Percentiles rank a stretch among this genome's conserved stretches.
These are phyloP conservation scores for Citrus medica DNA, from an alignment of 345 rosid genomes.

Conservation along the genomic window DNA sequence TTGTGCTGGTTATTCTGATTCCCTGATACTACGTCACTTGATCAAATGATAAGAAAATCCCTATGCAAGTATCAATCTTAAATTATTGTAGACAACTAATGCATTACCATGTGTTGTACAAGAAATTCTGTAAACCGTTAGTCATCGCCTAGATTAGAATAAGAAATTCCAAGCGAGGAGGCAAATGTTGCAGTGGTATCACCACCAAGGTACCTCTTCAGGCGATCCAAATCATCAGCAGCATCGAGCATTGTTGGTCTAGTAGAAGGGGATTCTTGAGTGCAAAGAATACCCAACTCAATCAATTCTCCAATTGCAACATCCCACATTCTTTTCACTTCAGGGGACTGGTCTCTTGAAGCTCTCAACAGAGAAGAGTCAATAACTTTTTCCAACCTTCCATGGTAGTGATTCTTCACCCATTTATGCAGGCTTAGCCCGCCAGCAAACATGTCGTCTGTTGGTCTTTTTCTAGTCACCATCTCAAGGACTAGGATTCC, in stretches of 20 bases:
- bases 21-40: background rate
- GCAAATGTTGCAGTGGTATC: slow-evolving; percentile 46
- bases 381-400: slow-evolving; percentile 35
- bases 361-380: slow-evolving; percentile 45
- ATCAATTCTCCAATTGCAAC: slow-evolving; percentile 39
- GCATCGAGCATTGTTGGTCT: slow-evolving; percentile 63
- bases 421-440: slow-evolving; percentile 47
- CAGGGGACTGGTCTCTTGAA: slow-evolving; percentile 34
- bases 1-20: background rate
- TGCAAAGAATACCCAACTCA: slow-evolving; percentile 58
- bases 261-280: slow-evolving; percentile 47
- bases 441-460: slow-evolving; percentile 41
- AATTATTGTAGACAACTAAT: background rate
- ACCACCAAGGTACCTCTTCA: slow-evolving; percentile 50
- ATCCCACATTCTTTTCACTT: slow-evolving; percentile 50
- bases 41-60: background rate
- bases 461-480: slow-evolving; percentile 53
- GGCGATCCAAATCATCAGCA: slow-evolving; percentile 50
- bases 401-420: slow-evolving; percentile 41
- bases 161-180: slow-evolving; percentile 52
- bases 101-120: background rate
- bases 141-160: slow-evolving; percentile 39
- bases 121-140: slow-evolving; percentile 2
- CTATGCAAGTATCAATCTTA: background rate
- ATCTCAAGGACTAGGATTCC: slow-evolving; percentile 55